Base-by-base conservation (phyloP, 192 early-diverging fungal genomes). In the Coemansia sp. region DNA sequence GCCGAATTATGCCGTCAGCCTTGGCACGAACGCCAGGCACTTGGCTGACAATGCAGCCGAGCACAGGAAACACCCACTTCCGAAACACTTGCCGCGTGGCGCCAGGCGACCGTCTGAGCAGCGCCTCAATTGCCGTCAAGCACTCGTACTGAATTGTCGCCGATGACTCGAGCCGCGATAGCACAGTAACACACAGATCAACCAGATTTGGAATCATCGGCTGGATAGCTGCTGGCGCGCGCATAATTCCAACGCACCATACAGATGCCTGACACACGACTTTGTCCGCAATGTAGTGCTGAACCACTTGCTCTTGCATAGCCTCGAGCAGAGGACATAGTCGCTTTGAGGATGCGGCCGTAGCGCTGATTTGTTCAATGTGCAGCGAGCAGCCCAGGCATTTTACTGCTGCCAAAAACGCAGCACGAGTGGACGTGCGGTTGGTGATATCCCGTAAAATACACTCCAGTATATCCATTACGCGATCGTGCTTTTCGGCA, bases 31-130 rank as follows among this genome's bases (percentile, higher is more conserved):
- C 66, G n/a, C 77, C 69, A 3, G 64, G 65, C 4, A 70, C 53
- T n/a, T 65, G 54, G 62, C 68, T 80, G 38, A 64, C 63, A 22
- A 80, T 29, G 29, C 58, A 60, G 15, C 38, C 25, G n/a, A 80
- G 63, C 62, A 80, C 77, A 5, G 77, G 69, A 12, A 80, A 67
- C 22, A 73, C 59, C 77, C 77, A 80, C 6, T 58, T n/a, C 0
- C 64, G 72, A 41, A 49, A 56, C 15, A 62, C 43, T n/a, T 66
- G 64, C 23, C 77, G 72, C 11, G 62, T 69, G n/a, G 62, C 65
- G 2, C 21, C 49, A 0, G 77, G 68, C 6, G 58, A 37, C 4
- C 77, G 77, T n/a, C 66, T 41, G 15, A 80, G 54, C 19, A 80
- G 59, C 19, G 59, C 38, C 55, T 80, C 77, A 15, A 80, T 48